Conservation (phyloP, 345 rosid genomes). For the Lagerstroemia speciosa region DNA sequence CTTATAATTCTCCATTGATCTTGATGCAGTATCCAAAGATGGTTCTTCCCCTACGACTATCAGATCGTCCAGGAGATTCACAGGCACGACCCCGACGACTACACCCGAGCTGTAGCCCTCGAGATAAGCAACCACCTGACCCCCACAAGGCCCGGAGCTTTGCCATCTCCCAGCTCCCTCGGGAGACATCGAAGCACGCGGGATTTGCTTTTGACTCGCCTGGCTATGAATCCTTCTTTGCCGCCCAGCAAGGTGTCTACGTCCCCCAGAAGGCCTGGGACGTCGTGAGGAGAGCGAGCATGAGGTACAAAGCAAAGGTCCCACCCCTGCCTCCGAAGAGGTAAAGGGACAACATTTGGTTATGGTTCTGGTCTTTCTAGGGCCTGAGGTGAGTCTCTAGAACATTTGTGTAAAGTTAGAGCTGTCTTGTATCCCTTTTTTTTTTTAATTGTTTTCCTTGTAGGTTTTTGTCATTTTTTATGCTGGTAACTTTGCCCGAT, state of each 20-base stretch:
- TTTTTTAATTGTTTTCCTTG: too few species aligned
- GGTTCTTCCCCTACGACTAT: slow-evolving; percentile 96
- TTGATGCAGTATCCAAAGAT: slow-evolving; percentile 62
- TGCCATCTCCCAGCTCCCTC: slow-evolving; percentile 74
- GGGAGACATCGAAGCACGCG: slow-evolving; percentile 79
- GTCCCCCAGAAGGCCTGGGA: slow-evolving; percentile 99
- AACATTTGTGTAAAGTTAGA: neutral
- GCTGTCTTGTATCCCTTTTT: neutral
- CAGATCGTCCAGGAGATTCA: slow-evolving; percentile 92
- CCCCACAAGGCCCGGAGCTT: slow-evolving; percentile 70
- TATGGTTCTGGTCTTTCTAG: neutral
- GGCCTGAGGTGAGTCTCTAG: neutral
- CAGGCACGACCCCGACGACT: slow-evolving; percentile 51
- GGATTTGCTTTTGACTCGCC: slow-evolving; percentile 99
- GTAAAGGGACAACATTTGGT: neutral
- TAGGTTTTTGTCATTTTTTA: neutral
- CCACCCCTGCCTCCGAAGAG: neutral
- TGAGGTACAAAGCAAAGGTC: slow-evolving; percentile 26
- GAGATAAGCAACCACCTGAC: slow-evolving; percentile 58
- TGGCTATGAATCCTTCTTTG: slow-evolving; percentile 95
- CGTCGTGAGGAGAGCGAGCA: slow-evolving; percentile 90
- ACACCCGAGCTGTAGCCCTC: slow-evolving; percentile 28
- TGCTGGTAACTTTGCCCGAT: neutral
- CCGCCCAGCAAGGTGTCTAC: slow-evolving; percentile 66
- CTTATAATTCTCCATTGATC: neutral